Percentiles rank a stretch among this genome's conserved stretches.
Evolutionary conservation across 495 filamentous ascomycete genomes (phyloP).

Genomic region (Tuber melanosporum): DNA sequence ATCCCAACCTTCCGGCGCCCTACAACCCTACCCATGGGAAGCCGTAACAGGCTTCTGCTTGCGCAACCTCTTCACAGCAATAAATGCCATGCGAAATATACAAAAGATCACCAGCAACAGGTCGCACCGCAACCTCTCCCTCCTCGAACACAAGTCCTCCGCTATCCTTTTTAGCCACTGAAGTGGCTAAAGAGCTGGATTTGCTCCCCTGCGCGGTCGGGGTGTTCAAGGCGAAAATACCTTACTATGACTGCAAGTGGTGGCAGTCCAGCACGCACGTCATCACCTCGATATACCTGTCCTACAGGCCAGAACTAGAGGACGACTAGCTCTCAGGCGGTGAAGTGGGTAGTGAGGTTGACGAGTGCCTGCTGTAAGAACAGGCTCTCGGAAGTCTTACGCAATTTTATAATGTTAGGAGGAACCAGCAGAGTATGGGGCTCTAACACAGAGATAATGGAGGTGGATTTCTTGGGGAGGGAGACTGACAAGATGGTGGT

Average conservation of each 20-base stretch:
- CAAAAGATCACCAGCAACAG: slow-evolving; percentile 95
- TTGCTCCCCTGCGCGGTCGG: slow-evolving; percentile 91
- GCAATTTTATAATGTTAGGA: slow-evolving; percentile 81
- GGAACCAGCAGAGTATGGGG: slow-evolving; percentile 78
- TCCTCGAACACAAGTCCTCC: slow-evolving; percentile 89
- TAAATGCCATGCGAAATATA: slow-evolving; percentile 90
- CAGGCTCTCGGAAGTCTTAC: slow-evolving; percentile 79
- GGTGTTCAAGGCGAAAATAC: slow-evolving; percentile 95
- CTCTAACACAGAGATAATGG: slow-evolving; percentile 57
- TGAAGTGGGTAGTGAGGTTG: slow-evolving; percentile 85
- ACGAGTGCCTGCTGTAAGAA: slow-evolving; percentile 82
- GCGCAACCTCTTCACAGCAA: slow-evolving; percentile 86
- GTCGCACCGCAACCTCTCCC: slow-evolving; percentile 82
- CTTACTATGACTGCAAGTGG: slow-evolving; percentile 97
- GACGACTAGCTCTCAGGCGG: slow-evolving; percentile 92
- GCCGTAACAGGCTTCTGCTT: slow-evolving; percentile 86
- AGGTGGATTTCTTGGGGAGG: slow-evolving; percentile 74
- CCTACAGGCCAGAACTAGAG: too few species aligned
- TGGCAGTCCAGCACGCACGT: slow-evolving; percentile 96
- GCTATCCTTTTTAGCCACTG: slow-evolving; percentile 76
- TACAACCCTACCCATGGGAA: slow-evolving; percentile 50
- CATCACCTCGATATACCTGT: slow-evolving; percentile 90
- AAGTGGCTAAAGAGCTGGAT: slow-evolving; percentile 80
- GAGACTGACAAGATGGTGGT: slow-evolving; percentile 78
- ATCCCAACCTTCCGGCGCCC: slow-evolving; percentile 8